Conservation (phyloP, 495 filamentous ascomycete species). For the Penicillium dipodomyicola region DNA sequence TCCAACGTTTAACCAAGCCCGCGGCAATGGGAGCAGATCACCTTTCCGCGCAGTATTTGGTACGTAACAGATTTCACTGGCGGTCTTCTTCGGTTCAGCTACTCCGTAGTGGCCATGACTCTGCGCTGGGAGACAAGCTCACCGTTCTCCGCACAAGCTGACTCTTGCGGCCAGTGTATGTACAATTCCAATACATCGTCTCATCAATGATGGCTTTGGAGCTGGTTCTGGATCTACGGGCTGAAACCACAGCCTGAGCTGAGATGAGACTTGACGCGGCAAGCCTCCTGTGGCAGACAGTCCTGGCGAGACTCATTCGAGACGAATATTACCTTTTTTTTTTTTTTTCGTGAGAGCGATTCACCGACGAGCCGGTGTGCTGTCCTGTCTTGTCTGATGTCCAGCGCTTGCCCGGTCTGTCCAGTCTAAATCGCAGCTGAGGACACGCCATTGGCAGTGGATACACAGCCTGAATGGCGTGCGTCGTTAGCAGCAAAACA, state of each 20-base stretch:
- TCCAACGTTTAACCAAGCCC: background rate
- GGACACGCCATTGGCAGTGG: background rate
- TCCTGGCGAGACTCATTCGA: background rate
- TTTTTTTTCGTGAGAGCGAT: background rate
- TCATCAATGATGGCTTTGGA: background rate
- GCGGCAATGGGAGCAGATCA: background rate
- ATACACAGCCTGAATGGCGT: background rate
- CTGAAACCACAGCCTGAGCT: background rate
- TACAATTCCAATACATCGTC: background rate
- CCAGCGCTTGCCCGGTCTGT: background rate
- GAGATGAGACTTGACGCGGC: slow-evolving; percentile 1
- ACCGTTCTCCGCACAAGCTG: background rate
- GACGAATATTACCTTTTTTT: no score
- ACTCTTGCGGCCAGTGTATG: background rate
- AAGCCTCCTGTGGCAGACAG: background rate
- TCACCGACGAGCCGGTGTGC: background rate
- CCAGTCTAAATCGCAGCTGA: background rate
- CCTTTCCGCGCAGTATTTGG: background rate
- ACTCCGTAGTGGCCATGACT: background rate
- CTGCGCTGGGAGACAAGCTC: background rate
- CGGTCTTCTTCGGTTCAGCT: background rate
- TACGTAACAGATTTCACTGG: slow-evolving; percentile 7
- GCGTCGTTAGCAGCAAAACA: background rate
- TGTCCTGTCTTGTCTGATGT: background rate
- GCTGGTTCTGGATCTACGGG: background rate